Evolutionary conservation across 176 grass and related monocot species (phyloP).

Genomic region (Oryza coarctata): DNA sequence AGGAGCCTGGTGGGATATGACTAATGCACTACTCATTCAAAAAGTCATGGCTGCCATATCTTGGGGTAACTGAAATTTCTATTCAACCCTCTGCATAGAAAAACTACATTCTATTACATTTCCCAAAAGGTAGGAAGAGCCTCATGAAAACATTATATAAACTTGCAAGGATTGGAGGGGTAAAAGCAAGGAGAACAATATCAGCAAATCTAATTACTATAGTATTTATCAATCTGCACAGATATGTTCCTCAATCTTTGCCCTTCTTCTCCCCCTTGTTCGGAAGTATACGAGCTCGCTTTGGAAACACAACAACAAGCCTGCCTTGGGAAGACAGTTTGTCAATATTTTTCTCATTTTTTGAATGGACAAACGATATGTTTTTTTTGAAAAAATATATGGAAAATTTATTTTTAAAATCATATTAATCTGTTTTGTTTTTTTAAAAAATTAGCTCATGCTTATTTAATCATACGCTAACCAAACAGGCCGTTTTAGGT

Average conservation of each 20-base stretch:
- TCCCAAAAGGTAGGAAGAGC: neutral
- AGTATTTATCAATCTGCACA: constrained; percentile 19
- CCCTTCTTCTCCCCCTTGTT: neutral
- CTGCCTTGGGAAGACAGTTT: no score
- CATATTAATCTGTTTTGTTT: no score
- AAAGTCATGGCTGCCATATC: neutral
- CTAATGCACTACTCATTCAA: neutral
- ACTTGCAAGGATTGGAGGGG: neutral
- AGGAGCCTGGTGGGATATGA: neutral
- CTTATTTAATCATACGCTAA: no score
- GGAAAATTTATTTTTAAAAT: no score
- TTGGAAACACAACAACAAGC: no score
- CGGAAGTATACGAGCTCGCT: no score
- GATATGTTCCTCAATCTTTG: constrained; percentile 15
- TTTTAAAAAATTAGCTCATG: no score
- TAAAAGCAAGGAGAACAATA: neutral
- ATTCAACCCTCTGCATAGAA: neutral
- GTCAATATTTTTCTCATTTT: no score
- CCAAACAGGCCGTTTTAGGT: no score
- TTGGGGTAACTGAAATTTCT: neutral
- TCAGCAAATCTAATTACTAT: neutral
- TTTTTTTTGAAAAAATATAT: no score
- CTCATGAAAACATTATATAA: neutral
- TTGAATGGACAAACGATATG: no score
- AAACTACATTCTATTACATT: neutral